phyloP scores from a whole-genome alignment of 2,329 filamentous ascomycete genomes.

The Thielaviopsis euricoi region DNA sequence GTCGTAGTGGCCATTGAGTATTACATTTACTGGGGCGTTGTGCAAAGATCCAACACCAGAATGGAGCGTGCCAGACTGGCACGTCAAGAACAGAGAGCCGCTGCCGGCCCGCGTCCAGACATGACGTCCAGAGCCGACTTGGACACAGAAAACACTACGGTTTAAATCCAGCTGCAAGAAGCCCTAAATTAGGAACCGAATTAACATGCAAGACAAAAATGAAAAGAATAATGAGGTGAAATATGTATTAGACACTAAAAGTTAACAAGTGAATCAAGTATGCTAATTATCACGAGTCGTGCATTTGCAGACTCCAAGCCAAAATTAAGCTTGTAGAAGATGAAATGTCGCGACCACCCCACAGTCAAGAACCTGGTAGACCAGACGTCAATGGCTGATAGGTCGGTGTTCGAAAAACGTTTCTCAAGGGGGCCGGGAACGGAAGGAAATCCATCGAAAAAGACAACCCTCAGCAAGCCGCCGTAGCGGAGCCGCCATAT shows the following conservation, averaged over 20 bases:
- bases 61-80: background rate
- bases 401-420: constrained; percentile 28
- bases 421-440: constrained; percentile 37
- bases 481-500: constrained; percentile 33
- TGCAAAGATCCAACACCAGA: background rate
- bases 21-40: background rate
- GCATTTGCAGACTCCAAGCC: background rate
- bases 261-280: background rate
- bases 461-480: constrained; percentile 38
- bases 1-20: background rate
- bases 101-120: too few relatives aligned
- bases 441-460: constrained; percentile 34
- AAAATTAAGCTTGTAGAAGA: background rate
- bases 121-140: too few relatives aligned
- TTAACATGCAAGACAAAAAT: too few relatives aligned
- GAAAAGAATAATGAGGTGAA: too few relatives aligned
- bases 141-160: too few relatives aligned
- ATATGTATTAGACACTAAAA: background rate
- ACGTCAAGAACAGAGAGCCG: background rate
- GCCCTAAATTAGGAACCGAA: too few relatives aligned
- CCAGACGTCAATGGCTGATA: constrained; percentile 26
- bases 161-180: too few relatives aligned
- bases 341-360: constrained; percentile 32
- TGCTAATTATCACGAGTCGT: background rate
- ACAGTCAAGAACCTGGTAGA: constrained; percentile 31